Evolutionary conservation across 495 filamentous ascomycete genomes (phyloP), one percentile per base, ranked within the genome.

Genomic region (Niebla homalea): DNA sequence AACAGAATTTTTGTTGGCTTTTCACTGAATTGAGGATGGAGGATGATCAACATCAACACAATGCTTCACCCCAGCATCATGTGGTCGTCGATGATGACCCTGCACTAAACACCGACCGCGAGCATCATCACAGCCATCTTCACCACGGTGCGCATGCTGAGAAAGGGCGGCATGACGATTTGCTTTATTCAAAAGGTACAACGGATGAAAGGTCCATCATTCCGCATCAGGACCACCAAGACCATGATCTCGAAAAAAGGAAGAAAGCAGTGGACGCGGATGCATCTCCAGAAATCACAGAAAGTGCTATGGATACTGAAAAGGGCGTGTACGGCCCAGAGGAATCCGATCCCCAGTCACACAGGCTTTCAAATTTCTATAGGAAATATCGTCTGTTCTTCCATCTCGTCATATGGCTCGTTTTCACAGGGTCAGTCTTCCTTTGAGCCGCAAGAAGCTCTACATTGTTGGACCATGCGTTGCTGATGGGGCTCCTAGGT

Each of bases 381-480:
- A 41, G 19, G 36, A 66, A 59, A 55, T 68, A 66, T 54, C 48
- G 59, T 42, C 61, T 73, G 50, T 60, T 70, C 16, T 61, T 71
- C 40, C 70, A 78, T 60, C 57, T 73, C 16, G 63, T 73, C 36
- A 61, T 76, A 40, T 79, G 70, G 67, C 55, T 77, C 12, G 35
- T 82, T 39, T 79, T 80, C 51, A 83, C 79, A 39, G 79, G 76
- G 73, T 80, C 60, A 67, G 75, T 68, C 4, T 51, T 4, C 15
- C 22, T 43, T 15, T 39, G 2, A 16, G 1, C 48, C 45, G 12
- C 12, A 42, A 49, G 48, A 23, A 45, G 6, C 25, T 20, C 18
- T 38, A 15, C 18, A 8, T 5, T 19, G 25, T 11, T 16, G 44
- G 21, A 41, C 8, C 18, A 49, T 20, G 18, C 5, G 36, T 46